These are phyloP conservation scores for Sicyos edulis DNA, from an alignment of 306 rosid species.

Conservation along the genomic window DNA sequence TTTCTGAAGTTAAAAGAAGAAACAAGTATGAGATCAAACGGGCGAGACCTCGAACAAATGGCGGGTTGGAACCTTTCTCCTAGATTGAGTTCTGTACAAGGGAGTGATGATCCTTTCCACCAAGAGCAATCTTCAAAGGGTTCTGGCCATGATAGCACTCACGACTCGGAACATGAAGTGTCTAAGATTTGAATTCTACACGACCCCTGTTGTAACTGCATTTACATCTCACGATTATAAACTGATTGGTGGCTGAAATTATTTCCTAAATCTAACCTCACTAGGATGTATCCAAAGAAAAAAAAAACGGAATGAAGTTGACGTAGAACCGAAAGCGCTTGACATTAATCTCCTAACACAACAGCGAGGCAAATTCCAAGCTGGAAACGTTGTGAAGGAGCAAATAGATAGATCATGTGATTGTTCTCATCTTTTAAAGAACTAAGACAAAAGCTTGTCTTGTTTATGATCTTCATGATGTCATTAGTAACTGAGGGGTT, in stretches of 20 bases:
- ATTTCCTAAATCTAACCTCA: neutral
- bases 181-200: neutral
- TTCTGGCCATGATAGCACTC: constrained; percentile 30
- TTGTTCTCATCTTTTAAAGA: too few species aligned
- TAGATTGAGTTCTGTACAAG: constrained; percentile 74
- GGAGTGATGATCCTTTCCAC: constrained; percentile 79
- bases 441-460: too few species aligned
- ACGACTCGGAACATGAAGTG: constrained; percentile 29
- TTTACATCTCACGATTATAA: constrained; percentile 2
- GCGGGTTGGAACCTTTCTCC: constrained; percentile 73
- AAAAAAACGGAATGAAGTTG: neutral
- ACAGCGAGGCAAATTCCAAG: neutral
- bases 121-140: constrained; percentile 56
- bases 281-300: too few species aligned
- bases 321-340: neutral
- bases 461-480: too few species aligned
- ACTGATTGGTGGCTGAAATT: neutral
- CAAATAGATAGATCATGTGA: too few species aligned
- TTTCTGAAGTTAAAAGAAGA: constrained; percentile 77
- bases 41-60: constrained; percentile 55
- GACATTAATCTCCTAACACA: neutral
- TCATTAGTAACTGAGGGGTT: too few species aligned
- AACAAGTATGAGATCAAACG: constrained; percentile 44
- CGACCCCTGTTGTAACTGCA: neutral
- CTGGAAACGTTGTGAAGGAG: neutral